Evolutionary conservation across 164 flowering plant genomes (phyloP).

Genomic region (Sedum album): DNA sequence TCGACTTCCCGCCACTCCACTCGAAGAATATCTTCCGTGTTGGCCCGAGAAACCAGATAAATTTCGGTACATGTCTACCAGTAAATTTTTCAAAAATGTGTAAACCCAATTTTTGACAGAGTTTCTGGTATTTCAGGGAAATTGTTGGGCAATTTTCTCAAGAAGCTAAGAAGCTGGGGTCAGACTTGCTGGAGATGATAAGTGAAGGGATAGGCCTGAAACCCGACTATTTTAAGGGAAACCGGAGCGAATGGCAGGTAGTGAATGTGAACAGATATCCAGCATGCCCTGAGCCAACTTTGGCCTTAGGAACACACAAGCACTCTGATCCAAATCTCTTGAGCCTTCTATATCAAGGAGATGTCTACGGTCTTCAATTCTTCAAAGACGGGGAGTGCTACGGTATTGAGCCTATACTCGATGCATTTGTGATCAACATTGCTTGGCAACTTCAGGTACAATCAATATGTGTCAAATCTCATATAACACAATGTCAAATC

Average conservation of each 20-base stretch:
- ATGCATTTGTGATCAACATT: slow-evolving; percentile 29
- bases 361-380: slow-evolving; percentile 32
- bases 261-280: slow-evolving; percentile 26
- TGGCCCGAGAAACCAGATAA: slow-evolving; percentile 39
- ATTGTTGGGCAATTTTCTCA: slow-evolving; percentile 23
- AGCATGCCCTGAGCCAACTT: slow-evolving; percentile 35
- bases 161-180: slow-evolving; percentile 23
- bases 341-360: slow-evolving; percentile 26
- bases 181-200: slow-evolving; percentile 24
- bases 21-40: slow-evolving; percentile 21
- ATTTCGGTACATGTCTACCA: slow-evolving; percentile 23
- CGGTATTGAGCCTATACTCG: slow-evolving; percentile 22
- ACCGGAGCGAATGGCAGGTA: slow-evolving; percentile 13
- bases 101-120: not conserved
- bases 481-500: not conserved
- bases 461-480: not conserved
- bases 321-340: slow-evolving; percentile 34
- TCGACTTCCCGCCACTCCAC: slow-evolving; percentile 31
- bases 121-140: slow-evolving; percentile 16
- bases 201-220: slow-evolving; percentile 33
- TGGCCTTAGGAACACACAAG: slow-evolving; percentile 28
- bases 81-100: not conserved
- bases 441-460: slow-evolving; percentile 24
- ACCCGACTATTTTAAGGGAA: slow-evolving; percentile 18
- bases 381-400: slow-evolving; percentile 32